phyloP scores from a whole-genome alignment of 1,139 yeast species.

The Nadsonia commutata region DNA sequence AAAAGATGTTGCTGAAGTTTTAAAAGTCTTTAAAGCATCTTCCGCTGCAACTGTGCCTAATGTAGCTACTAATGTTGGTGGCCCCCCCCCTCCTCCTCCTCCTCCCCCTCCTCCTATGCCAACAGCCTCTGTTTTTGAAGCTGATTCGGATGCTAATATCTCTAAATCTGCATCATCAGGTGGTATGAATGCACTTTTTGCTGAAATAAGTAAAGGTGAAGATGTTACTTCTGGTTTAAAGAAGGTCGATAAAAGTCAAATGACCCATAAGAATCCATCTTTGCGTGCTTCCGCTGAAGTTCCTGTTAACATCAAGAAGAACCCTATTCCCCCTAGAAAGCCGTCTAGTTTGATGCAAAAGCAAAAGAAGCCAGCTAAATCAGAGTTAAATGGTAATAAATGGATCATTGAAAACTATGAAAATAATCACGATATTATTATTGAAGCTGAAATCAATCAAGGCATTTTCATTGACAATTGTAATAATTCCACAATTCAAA shows the following conservation, averaged over 20 bases:
- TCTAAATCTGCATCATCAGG: slow-evolving; percentile 23
- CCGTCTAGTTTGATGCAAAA: slow-evolving; percentile 42
- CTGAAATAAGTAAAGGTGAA: slow-evolving; percentile 80
- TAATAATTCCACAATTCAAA: slow-evolving; percentile 53
- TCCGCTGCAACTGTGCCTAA: slow-evolving; percentile 22
- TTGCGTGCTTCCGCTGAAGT: slow-evolving; percentile 33
- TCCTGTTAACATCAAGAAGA: slow-evolving; percentile 24
- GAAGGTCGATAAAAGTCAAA: slow-evolving; percentile 84
- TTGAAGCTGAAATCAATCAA: slow-evolving; percentile 76
- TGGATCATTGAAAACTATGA: slow-evolving; percentile 82
- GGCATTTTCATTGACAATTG: slow-evolving; percentile 82
- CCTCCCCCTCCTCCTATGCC: slow-evolving; percentile 69
- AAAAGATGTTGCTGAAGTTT: slow-evolving; percentile 30
- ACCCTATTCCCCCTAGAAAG: slow-evolving; percentile 56
- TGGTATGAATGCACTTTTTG: slow-evolving; percentile 78
- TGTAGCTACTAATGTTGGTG: slow-evolving; percentile 19
- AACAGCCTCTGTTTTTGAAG: slow-evolving; percentile 52
- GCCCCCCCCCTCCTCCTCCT: slow-evolving; percentile 28
- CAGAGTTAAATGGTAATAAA: slow-evolving; percentile 70
- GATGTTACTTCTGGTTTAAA: slow-evolving; percentile 70
- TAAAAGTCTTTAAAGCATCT: slow-evolving; percentile 22
- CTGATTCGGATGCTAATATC: slow-evolving; percentile 26
- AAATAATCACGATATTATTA: slow-evolving; percentile 39
- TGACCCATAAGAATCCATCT: slow-evolving; percentile 89
- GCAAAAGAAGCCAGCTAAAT: slow-evolving; percentile 53